Evolutionary conservation across 139 green algal species (phyloP).

Genomic region (Trebouxia sp.): DNA sequence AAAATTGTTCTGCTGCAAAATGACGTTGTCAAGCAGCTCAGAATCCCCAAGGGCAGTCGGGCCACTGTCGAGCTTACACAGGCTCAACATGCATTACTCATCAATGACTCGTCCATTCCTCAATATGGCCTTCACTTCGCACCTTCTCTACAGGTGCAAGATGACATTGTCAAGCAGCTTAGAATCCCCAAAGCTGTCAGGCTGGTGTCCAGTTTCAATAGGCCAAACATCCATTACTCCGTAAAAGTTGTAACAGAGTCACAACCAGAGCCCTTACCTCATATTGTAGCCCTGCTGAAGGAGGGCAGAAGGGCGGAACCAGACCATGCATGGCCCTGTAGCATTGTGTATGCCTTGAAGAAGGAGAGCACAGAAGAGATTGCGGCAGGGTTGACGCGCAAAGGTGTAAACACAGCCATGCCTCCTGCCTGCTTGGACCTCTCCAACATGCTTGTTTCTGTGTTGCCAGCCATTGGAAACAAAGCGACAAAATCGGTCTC

Average conservation of each 20-base stretch:
- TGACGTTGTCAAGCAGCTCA: conserved; percentile 53
- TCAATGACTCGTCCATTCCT: too few relatives aligned
- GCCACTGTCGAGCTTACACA: conserved; percentile 53
- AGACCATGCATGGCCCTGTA: conserved; percentile 28
- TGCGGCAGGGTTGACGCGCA: conserved; percentile 33
- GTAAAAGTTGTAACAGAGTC: conserved; percentile 20
- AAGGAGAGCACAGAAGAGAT: conserved; percentile 45
- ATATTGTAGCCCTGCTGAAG: not conserved
- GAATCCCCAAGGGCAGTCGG: conserved; percentile 34
- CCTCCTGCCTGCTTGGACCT: too few relatives aligned
- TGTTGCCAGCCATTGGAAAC: too few relatives aligned
- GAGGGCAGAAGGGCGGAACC: not conserved
- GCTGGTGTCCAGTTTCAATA: conserved; percentile 56
- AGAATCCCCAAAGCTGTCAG: conserved; percentile 36
- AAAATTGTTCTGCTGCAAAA: conserved; percentile 57
- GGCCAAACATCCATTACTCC: conserved; percentile 63
- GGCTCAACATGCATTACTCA: conserved; percentile 64
- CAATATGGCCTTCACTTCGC: too few relatives aligned
- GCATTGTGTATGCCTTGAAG: conserved; percentile 60
- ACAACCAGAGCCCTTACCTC: not conserved
- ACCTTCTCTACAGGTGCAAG: conserved; percentile 52
- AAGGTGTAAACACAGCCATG: too few relatives aligned
- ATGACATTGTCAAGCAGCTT: conserved; percentile 58
- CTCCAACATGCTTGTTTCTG: too few relatives aligned
- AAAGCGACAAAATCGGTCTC: too few relatives aligned